phyloP scores from a whole-genome alignment of 352 stramenopile genomes.

The Globisporangium ultimum region DNA sequence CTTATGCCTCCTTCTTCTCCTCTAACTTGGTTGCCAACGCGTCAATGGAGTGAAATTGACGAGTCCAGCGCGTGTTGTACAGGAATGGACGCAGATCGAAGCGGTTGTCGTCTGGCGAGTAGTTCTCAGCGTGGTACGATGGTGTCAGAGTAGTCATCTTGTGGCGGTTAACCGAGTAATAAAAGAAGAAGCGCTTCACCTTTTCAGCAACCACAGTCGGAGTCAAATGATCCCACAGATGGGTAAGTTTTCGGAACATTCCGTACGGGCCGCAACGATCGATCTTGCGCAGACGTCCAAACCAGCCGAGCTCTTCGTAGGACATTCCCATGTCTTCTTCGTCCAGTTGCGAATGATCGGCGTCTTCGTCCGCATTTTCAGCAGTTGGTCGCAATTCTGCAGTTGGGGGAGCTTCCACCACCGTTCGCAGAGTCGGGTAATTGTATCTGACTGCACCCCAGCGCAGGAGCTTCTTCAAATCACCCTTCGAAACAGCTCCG shows the following conservation, averaged over 20 bases:
- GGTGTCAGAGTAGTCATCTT: slow-evolving; percentile 99
- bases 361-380: slow-evolving; percentile 50
- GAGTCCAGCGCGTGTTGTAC: slow-evolving; percentile 94
- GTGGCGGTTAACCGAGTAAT: slow-evolving; percentile 97
- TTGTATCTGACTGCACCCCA: slow-evolving; percentile 90
- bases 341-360: slow-evolving; percentile 93
- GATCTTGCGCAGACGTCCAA: slow-evolving; percentile 95
- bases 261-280: slow-evolving; percentile 92
- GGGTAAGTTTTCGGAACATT: slow-evolving; percentile 90
- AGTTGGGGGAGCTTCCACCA: slow-evolving; percentile 93
- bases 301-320: slow-evolving; percentile 97
- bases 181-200: slow-evolving; percentile 98
- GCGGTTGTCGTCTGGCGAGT: slow-evolving; percentile 98
- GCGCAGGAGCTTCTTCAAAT: slow-evolving; percentile 95
- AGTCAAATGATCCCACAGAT: slow-evolving; percentile 86
- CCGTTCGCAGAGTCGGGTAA: slow-evolving; percentile 88
- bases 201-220: slow-evolving; percentile 79
- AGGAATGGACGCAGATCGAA: slow-evolving; percentile 98
- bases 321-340: slow-evolving; percentile 99
- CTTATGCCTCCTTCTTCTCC: slow-evolving; percentile 28
- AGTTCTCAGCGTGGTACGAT: slow-evolving; percentile 98
- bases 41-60: slow-evolving; percentile 96
- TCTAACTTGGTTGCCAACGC: slow-evolving; percentile 75
- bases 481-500: slow-evolving; percentile 93
- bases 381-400: slow-evolving; percentile 94